Base-by-base conservation (phyloP, 352 stramenopile genomes). In the Ophiocytium majus region DNA sequence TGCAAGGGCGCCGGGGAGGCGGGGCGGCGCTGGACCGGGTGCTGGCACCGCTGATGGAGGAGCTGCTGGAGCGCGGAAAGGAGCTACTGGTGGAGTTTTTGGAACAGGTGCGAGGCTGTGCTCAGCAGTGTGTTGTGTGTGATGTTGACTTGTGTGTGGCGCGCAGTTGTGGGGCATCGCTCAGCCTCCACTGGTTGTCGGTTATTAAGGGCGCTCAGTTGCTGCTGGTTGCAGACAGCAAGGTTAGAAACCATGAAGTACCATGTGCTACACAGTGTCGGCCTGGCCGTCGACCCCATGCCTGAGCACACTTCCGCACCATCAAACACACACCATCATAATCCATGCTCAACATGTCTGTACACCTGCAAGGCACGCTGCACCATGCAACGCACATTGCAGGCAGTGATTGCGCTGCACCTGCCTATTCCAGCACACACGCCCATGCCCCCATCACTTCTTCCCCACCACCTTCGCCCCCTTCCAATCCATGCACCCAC, bases 31-130 rank as follows among this genome's bases (percentile, higher is more conserved):
- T 31, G 1, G 79, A 83, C 50, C 10, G 10, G 50, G 34, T 88
- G 32, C 35, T 88, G 50, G 71, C 84, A 17, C 84, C 84, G 17
- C 75, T 88, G 79, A 57, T 88, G 49, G 79, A 88, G 35, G 84
- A 82, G 80, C 81, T 88, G 10, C 81, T 88, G 43, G 66, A 84
- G 37, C 76, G 63, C 0, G 84, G 84, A 64, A 71, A 85, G 37
- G 74, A 82, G 64, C 43, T n/a, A n/a, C n/a, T n/a, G n/a, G 81
- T 86, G 37, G 80, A 85, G 28, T 88, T 88, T 43, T 66, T 88
- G 14, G 84, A 88, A 32, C 84, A 88, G 84, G 84, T 88, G 23
- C 10, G 57, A 14, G 19, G 50, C 19, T n/a, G 0, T 33, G n/a
- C 33, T 57, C 19, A 23, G 31, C 33, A 43, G 50, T 79, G 34